Evolutionary conservation across 164 flowering plant genomes (phyloP), one percentile per base, ranked within the genome.

Genomic region (Liquidambar formosana): DNA sequence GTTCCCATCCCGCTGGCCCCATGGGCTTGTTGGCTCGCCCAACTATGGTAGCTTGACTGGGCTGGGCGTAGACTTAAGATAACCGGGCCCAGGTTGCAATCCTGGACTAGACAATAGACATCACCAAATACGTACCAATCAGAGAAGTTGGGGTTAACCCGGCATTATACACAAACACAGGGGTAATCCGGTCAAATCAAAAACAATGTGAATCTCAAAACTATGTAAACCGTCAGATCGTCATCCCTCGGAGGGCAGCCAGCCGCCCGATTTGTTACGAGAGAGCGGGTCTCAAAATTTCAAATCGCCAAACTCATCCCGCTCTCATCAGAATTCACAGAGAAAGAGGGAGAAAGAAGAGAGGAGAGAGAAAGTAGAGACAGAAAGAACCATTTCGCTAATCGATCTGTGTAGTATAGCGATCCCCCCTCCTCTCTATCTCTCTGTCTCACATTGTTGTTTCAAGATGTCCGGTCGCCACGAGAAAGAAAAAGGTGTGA

Each of bases 401-500:
- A 11, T 26, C 26, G 67, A 72, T 65, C 73, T 26, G 21, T 10
- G 26, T 1, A 63, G 21, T 59, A 6, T 33, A 6, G 45, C 53
- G 45, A 61, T 54, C 70, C 71, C n/a, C n/a, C n/a, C n/a, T n/a
- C n/a, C n/a, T n/a, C n/a, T n/a, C n/a, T n/a, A n/a, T n/a, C n/a
- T n/a, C n/a, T 44, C 62, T 60, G 54, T 65, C 71, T 33, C 58
- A 8, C 26, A 33, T 2, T 61, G 64, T 46, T 67, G 66, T 16
- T 59, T 61, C 23, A 83, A 68, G 65, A 90, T 86, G 95, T 81
- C 89, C 1, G 73, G 73, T 69, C 92, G 97, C 38, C 93, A 85
- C 56, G 97, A 90, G 65, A 88, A 83, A 61, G 97, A 91, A 76
- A 94, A 92, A 70, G 97, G 98, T 22, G 98, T 94, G 4, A 94